These are phyloP conservation scores for Angomonas ambiguus DNA, from an alignment of 208 protist genomes.

Conservation along the genomic window DNA sequence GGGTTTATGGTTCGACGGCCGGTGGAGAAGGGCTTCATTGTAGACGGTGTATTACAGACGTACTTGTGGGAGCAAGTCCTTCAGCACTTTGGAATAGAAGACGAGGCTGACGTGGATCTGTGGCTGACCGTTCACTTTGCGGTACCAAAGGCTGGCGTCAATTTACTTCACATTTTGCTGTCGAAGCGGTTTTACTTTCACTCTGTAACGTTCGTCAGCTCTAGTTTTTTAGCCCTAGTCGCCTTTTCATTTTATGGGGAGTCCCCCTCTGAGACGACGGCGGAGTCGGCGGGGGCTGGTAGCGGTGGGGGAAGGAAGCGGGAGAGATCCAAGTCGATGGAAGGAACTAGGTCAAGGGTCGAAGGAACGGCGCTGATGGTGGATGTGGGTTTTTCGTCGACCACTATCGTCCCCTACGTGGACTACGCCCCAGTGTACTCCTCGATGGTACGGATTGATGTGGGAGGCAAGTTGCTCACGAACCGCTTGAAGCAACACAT, in stretches of 20 bases:
- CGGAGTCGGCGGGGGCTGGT: not conserved
- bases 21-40: constrained; percentile 66
- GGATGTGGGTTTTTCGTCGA: constrained; percentile 74
- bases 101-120: constrained; percentile 55
- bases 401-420: constrained; percentile 69
- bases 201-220: constrained; percentile 66
- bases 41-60: constrained; percentile 63
- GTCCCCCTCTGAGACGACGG: not conserved
- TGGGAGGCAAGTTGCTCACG: constrained; percentile 77
- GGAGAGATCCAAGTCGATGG: not conserved
- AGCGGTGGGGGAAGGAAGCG: not conserved
- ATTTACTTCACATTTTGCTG: constrained; percentile 46
- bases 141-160: constrained; percentile 45
- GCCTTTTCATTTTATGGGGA: constrained; percentile 12
- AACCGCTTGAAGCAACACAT: constrained; percentile 77
- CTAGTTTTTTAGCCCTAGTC: constrained; percentile 50
- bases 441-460: constrained; percentile 55
- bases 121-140: constrained; percentile 68
- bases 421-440: constrained; percentile 56
- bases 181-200: constrained; percentile 57
- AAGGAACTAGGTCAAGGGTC: not conserved
- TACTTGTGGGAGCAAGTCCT: constrained; percentile 76
- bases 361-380: constrained; percentile 47
- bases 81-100: constrained; percentile 58
- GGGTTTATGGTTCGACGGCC: constrained; percentile 74